A percentile compares a stretch with the other conserved stretches of the same genome.
phyloP scores from a whole-genome alignment of 2,329 filamentous ascomycete genomes.

The Colletotrichum paranaense region DNA sequence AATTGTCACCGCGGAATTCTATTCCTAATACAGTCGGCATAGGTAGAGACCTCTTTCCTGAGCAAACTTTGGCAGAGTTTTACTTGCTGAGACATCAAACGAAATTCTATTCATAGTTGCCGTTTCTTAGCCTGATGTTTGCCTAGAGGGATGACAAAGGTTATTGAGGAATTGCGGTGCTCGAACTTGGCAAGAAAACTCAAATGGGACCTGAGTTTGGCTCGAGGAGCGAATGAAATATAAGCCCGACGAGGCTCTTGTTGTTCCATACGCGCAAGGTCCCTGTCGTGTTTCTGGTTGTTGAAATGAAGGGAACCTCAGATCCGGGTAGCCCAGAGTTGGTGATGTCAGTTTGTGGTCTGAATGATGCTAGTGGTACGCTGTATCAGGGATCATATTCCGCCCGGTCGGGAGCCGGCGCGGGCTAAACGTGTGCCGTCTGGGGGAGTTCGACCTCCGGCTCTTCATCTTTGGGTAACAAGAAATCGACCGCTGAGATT shows the following conservation, averaged over 20 bases:
- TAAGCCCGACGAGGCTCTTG: neutral
- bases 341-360: neutral
- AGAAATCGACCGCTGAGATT: no score
- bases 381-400: neutral
- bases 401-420: neutral
- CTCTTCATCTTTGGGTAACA: no score
- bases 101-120: conserved; percentile 26
- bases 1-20: no score
- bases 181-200: neutral
- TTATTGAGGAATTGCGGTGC: neutral
- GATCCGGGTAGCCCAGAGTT: neutral
- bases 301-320: neutral
- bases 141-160: conserved; percentile 1
- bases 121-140: neutral
- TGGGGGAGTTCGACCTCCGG: no score
- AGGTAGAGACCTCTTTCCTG: no score
- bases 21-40: neutral
- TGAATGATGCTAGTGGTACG: neutral
- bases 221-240: neutral
- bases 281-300: neutral
- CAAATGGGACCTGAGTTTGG: neutral
- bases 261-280: neutral
- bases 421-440: neutral
- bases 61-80: neutral
- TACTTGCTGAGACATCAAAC: conserved; percentile 17